Evolutionary conservation across 768 basidiomycete species (phyloP).

Genomic region (Auriculariales sp.): DNA sequence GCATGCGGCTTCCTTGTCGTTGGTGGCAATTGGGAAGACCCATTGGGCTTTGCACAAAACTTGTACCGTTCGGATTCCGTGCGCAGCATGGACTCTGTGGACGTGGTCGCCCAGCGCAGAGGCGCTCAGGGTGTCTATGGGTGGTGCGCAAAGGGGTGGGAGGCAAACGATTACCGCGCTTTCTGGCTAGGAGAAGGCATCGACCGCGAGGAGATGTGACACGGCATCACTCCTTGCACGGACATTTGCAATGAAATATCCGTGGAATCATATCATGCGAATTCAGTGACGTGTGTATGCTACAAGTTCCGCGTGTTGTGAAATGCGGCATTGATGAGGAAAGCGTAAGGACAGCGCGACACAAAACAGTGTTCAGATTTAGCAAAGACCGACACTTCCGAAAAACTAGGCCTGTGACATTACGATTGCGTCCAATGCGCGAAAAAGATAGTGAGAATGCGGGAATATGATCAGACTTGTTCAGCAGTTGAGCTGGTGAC

Average conservation of each 20-base stretch:
- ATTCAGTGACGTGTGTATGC: background rate
- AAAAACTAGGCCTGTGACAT: too few relatives aligned
- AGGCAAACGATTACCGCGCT: slow-evolving; percentile 69
- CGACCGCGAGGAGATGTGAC: slow-evolving; percentile 10
- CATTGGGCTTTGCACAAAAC: background rate
- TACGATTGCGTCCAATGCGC: too few relatives aligned
- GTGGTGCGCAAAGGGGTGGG: slow-evolving; percentile 57
- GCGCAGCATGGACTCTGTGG: slow-evolving; percentile 28
- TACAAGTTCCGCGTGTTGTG: background rate
- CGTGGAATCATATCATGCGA: background rate
- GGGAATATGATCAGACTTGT: slow-evolving; percentile 17
- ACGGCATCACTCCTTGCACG: background rate
- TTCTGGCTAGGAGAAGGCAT: slow-evolving; percentile 63
- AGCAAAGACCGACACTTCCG: too few relatives aligned
- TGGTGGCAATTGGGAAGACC: slow-evolving; percentile 35
- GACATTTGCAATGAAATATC: background rate
- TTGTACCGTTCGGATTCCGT: slow-evolving; percentile 26
- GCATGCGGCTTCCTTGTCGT: slow-evolving; percentile 40
- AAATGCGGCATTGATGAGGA: background rate
- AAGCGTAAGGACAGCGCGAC: background rate
- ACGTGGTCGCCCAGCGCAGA: slow-evolving; percentile 28
- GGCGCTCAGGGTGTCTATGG: slow-evolving; percentile 58
- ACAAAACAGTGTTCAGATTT: background rate
- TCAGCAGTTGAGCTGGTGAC: slow-evolving; percentile 17
- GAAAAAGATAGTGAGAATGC: too few relatives aligned